phyloP scores from a whole-genome alignment of 768 basidiomycete genomes.

The Lentinula boryana region DNA sequence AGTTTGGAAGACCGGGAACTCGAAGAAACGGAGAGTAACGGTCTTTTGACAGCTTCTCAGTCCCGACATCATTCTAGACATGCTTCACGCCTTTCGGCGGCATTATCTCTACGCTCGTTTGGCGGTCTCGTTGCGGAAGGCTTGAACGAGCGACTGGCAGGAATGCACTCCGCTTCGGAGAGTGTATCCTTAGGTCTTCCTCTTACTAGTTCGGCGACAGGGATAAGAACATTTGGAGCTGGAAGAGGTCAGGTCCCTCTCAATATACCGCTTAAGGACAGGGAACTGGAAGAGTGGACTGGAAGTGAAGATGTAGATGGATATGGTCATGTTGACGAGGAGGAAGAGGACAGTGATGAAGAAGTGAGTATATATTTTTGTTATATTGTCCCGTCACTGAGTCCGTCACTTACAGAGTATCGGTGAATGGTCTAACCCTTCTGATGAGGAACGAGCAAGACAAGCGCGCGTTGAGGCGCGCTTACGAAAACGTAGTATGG shows the following conservation, averaged over 20 bases:
- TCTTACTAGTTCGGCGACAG: neutral
- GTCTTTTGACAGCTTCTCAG: slow-evolving; percentile 39
- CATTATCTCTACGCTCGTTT: slow-evolving; percentile 59
- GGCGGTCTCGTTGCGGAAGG: slow-evolving; percentile 40
- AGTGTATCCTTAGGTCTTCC: neutral
- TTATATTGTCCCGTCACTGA: slow-evolving; percentile 6
- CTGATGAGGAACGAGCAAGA: slow-evolving; percentile 81
- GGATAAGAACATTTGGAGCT: slow-evolving; percentile 9
- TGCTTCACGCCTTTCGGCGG: slow-evolving; percentile 59
- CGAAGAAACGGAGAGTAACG: slow-evolving; percentile 30
- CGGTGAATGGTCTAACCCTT: slow-evolving; percentile 88
- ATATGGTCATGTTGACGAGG: slow-evolving; percentile 10
- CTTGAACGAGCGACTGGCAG: slow-evolving; percentile 11
- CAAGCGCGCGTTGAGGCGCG: slow-evolving; percentile 61
- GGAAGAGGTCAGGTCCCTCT: slow-evolving; percentile 17
- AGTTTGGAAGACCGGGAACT: slow-evolving; percentile 30
- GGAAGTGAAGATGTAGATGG: slow-evolving; percentile 69
- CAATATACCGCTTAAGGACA: slow-evolving; percentile 19
- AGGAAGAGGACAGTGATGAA: slow-evolving; percentile 51
- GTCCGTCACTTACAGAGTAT: slow-evolving; percentile 51
- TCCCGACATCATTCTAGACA: slow-evolving; percentile 64
- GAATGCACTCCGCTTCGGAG: slow-evolving; percentile 10
- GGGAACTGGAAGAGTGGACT: slow-evolving; percentile 64
- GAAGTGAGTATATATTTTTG: slow-evolving; percentile 42
- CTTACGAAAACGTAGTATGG: slow-evolving; percentile 43